Evolutionary conservation across 1,284 basidiomycete species (phyloP).

Genomic region (Sutorius eximius): DNA sequence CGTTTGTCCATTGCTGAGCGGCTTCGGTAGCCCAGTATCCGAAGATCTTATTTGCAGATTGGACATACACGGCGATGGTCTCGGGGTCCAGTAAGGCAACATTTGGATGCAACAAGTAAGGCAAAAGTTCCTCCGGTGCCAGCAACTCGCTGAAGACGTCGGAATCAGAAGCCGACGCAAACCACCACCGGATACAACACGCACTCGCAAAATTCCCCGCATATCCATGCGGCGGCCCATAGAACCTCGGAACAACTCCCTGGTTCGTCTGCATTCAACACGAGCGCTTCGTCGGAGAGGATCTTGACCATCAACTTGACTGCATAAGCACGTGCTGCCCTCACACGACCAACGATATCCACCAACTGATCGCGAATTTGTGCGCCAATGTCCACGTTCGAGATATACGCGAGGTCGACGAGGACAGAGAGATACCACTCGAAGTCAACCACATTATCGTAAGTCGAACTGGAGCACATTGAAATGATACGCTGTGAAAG

Average conservation of each 20-base stretch:
- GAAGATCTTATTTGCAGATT: slow-evolving; percentile 85
- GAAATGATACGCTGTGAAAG: slow-evolving; percentile 80
- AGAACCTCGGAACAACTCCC: slow-evolving; percentile 78
- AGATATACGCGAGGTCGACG: slow-evolving; percentile 85
- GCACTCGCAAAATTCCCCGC: slow-evolving; percentile 87
- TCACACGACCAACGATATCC: slow-evolving; percentile 84
- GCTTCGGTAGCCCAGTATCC: slow-evolving; percentile 79
- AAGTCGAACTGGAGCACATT: slow-evolving; percentile 81
- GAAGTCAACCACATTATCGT: slow-evolving; percentile 88
- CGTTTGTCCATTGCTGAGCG: slow-evolving; percentile 75
- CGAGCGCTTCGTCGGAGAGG: slow-evolving; percentile 73
- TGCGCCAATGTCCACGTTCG: slow-evolving; percentile 71
- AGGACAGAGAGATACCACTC: slow-evolving; percentile 97
- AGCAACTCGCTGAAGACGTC: slow-evolving; percentile 55
- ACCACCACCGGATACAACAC: slow-evolving; percentile 26
- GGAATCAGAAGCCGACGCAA: slow-evolving; percentile 6
- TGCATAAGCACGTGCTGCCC: slow-evolving; percentile 73
- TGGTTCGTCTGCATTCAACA: slow-evolving; percentile 59
- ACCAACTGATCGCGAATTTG: slow-evolving; percentile 82
- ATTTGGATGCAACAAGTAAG: slow-evolving; percentile 64
- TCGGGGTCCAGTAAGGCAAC: slow-evolving; percentile 56
- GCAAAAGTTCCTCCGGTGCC: slow-evolving; percentile 68
- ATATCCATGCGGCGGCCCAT: slow-evolving; percentile 93
- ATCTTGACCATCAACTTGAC: slow-evolving; percentile 81
- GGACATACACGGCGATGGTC: slow-evolving; percentile 75